These are phyloP conservation scores for Otatea glauca DNA, from an alignment of 176 grass and related monocot genomes.

Conservation along the genomic window DNA sequence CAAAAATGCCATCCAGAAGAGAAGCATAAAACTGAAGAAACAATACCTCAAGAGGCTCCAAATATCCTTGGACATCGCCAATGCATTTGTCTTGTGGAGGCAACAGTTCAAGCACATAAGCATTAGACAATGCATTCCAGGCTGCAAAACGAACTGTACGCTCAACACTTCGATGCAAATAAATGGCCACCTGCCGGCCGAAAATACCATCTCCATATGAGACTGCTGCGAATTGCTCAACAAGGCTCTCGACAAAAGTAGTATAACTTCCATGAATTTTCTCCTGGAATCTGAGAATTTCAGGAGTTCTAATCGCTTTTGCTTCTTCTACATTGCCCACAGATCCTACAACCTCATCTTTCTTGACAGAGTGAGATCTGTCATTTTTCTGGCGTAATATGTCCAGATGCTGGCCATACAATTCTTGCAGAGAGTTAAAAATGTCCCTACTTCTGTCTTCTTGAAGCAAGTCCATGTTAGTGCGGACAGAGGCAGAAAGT, in stretches of 20 bases:
- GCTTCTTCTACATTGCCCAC: conserved; percentile 20
- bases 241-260: conserved; percentile 80
- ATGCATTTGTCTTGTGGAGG: conserved; percentile 80
- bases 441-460: conserved; percentile 78
- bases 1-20: conserved; percentile 14
- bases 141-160: conserved; percentile 58
- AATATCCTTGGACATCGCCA: conserved; percentile 65
- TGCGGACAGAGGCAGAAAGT: conserved; percentile 69
- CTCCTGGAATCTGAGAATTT: conserved; percentile 77
- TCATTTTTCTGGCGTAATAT: conserved; percentile 40
- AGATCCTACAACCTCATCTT: conserved; percentile 31
- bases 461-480: conserved; percentile 70
- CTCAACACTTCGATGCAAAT: conserved; percentile 80
- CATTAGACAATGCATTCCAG: conserved; percentile 77
- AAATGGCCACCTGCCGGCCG: conserved; percentile 88
- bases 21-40: conserved; percentile 37
- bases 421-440: conserved; percentile 85
- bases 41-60: conserved; percentile 85
- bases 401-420: conserved; percentile 63
- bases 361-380: conserved; percentile 20
- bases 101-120: conserved; percentile 76
- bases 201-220: conserved; percentile 84
- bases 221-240: conserved; percentile 81
- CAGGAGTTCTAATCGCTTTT: conserved; percentile 24
- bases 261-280: conserved; percentile 86